These are phyloP conservation scores for Penicillium arizonense DNA, from an alignment of 495 filamentous ascomycete species.

Conservation along the genomic window DNA sequence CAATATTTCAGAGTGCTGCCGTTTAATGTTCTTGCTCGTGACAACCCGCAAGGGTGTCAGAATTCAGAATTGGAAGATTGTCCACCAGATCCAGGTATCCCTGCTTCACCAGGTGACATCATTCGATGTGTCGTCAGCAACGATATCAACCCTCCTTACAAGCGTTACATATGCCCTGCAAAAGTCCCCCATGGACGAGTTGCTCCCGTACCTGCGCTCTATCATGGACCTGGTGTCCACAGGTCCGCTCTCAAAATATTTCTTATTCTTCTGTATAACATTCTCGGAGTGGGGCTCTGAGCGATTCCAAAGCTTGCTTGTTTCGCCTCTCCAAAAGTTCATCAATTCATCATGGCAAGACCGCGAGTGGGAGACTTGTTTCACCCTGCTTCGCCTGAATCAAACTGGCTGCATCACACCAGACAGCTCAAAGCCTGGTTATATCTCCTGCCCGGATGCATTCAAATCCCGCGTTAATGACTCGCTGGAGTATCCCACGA, in stretches of 20 bases:
- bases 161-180: conserved; percentile 66
- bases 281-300: conserved; percentile 70
- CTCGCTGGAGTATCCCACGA: conserved; percentile 51
- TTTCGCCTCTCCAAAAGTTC: conserved; percentile 84
- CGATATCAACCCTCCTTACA: conserved; percentile 59
- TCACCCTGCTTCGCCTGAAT: conserved; percentile 67
- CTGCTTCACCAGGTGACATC: conserved; percentile 48
- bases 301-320: conserved; percentile 71
- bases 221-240: conserved; percentile 63
- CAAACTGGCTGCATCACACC: conserved; percentile 48
- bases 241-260: conserved; percentile 61
- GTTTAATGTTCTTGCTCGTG: conserved; percentile 63
- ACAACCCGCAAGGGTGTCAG: conserved; percentile 76
- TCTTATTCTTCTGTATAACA: conserved; percentile 80
- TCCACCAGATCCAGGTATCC: conserved; percentile 57
- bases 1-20: conserved; percentile 52
- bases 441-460: conserved; percentile 58
- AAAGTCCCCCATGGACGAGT: conserved; percentile 73
- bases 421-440: conserved; percentile 49
- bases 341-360: conserved; percentile 68
- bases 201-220: conserved; percentile 64
- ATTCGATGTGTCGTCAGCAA: conserved; percentile 39
- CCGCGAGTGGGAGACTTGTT: conserved; percentile 65
- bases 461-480: conserved; percentile 70
- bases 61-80: conserved; percentile 66